These are phyloP conservation scores for Pulveroboletus ravenelii DNA, from an alignment of 768 basidiomycete genomes.

Conservation along the genomic window DNA sequence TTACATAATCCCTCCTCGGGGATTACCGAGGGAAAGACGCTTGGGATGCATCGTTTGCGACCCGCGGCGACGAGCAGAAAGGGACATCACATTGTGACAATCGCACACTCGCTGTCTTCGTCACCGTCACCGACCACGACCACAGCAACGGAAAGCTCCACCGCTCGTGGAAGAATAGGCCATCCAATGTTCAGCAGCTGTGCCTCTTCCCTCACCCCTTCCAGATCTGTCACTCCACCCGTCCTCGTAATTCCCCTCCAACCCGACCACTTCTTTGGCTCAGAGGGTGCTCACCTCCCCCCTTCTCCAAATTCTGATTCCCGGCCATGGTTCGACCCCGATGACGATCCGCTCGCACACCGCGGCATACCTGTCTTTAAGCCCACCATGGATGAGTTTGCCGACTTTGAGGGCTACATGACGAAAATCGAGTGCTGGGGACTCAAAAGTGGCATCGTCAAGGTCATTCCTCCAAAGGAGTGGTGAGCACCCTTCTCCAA, in stretches of 20 bases:
- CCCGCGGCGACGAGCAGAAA: conserved; percentile 2
- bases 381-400: conserved; percentile 88
- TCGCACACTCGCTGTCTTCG: neutral
- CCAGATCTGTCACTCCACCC: conserved; percentile 45
- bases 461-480: conserved; percentile 92
- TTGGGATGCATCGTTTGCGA: neutral
- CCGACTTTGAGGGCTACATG: conserved; percentile 90
- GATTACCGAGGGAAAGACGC: conserved; percentile 2
- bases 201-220: conserved; percentile 34
- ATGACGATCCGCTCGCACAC: conserved; percentile 73
- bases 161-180: conserved; percentile 7
- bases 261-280: conserved; percentile 81
- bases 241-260: conserved; percentile 49
- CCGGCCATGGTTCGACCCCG: conserved; percentile 67
- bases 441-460: conserved; percentile 84
- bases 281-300: conserved; percentile 40
- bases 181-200: conserved; percentile 22
- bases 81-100: conserved; percentile 1
- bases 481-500: conserved; percentile 54
- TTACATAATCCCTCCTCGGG: conserved; percentile 5
- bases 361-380: conserved; percentile 96
- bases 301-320: conserved; percentile 63
- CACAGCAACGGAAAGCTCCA: neutral
- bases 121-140: neutral
- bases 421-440: conserved; percentile 88